Evolutionary conservation across 495 filamentous ascomycete species (phyloP).

Genomic region (Glutinoglossum americanum): DNA sequence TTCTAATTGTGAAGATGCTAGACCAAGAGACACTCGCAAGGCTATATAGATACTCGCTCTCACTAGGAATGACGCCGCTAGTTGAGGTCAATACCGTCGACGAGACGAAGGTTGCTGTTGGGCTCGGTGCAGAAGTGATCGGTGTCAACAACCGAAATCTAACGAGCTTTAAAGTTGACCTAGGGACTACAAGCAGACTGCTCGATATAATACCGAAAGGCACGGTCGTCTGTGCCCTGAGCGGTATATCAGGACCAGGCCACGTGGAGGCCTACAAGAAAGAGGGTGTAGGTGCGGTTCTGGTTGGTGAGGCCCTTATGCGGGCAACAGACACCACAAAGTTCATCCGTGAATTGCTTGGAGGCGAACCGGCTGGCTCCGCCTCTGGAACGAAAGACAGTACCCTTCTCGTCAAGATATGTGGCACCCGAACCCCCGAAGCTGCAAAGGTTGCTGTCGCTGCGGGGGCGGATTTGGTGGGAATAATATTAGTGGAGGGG

Average conservation of each 20-base stretch:
- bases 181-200: conserved; percentile 79
- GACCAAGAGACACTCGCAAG: conserved; percentile 47
- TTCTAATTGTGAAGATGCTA: conserved; percentile 98
- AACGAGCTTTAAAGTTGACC: conserved; percentile 87
- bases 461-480: conserved; percentile 77
- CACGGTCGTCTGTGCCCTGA: conserved; percentile 85
- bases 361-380: conserved; percentile 20
- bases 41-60: conserved; percentile 71
- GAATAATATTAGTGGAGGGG: conserved; percentile 74
- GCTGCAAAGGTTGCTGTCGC: conserved; percentile 62
- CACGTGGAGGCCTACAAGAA: conserved; percentile 76
- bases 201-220: conserved; percentile 65
- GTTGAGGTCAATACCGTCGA: conserved; percentile 90
- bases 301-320: conserved; percentile 95
- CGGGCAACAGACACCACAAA: conserved; percentile 52
- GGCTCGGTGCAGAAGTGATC: conserved; percentile 80
- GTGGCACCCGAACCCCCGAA: conserved; percentile 73
- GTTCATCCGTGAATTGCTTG: conserved; percentile 67
- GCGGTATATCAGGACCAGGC: conserved; percentile 76
- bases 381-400: background rate
- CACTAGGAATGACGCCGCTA: conserved; percentile 89
- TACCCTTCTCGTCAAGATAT: conserved; percentile 69
- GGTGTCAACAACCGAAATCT: conserved; percentile 96
- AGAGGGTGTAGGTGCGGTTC: conserved; percentile 76
- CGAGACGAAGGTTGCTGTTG: conserved; percentile 75